Percentiles rank a stretch among this genome's conserved stretches.
These are phyloP conservation scores for Hymenoscyphus linearis DNA, from an alignment of 2,329 filamentous ascomycete genomes.

Conservation along the genomic window DNA sequence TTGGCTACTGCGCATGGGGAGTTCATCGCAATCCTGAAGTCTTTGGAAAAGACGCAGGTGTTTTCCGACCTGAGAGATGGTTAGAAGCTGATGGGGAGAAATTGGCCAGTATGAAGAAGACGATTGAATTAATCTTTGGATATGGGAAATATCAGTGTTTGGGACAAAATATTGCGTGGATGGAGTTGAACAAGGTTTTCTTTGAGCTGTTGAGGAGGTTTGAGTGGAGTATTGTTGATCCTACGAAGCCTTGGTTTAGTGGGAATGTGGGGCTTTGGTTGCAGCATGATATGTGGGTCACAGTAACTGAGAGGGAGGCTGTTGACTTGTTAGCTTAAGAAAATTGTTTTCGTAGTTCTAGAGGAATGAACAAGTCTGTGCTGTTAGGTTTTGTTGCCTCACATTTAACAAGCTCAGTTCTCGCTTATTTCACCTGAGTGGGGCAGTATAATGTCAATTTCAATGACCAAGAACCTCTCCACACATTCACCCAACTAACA, in stretches of 20 bases:
- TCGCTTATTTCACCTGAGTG: too few relatives aligned
- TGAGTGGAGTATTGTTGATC: conserved; percentile 8
- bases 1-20: conserved; percentile 35
- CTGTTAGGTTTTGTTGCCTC: too few relatives aligned
- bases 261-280: conserved; percentile 2
- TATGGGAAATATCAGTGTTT: conserved; percentile 41
- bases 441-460: too few relatives aligned
- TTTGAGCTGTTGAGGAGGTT: conserved; percentile 27
- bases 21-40: conserved; percentile 29
- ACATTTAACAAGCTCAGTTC: too few relatives aligned
- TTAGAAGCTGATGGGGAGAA: conserved; percentile 30
- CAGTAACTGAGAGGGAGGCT: background rate
- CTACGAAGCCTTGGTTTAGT: background rate
- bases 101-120: conserved; percentile 33
- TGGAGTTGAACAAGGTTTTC: conserved; percentile 44
- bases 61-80: conserved; percentile 46
- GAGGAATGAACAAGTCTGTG: too few relatives aligned
- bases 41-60: conserved; percentile 29
- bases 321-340: background rate
- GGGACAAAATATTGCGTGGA: conserved; percentile 42
- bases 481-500: too few relatives aligned
- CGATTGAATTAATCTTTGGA: conserved; percentile 40
- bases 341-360: background rate
- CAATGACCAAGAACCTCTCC: too few relatives aligned
- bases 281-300: conserved; percentile 8